A percentile compares a stretch with the other conserved stretches of the same genome.
Conservation (phyloP, 768 basidiomycete genomes). For the Tricholoma sp. region DNA sequence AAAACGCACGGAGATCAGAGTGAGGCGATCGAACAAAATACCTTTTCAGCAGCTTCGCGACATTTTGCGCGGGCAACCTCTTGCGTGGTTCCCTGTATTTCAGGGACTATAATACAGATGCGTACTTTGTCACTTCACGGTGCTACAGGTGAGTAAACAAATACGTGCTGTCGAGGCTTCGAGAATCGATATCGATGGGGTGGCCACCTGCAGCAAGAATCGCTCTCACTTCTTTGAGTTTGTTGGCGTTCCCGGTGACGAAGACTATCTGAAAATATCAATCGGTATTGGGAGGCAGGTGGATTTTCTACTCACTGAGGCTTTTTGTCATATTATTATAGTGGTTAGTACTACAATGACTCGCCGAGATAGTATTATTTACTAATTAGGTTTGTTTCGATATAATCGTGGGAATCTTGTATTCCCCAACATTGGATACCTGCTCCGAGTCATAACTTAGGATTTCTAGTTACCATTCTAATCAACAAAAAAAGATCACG, state of each 20-base stretch:
- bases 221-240: slow-evolving; percentile 80
- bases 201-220: slow-evolving; percentile 64
- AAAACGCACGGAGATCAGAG: not conserved
- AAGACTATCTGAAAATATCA: slow-evolving; percentile 51
- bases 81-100: slow-evolving; percentile 89
- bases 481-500: too few relatives aligned
- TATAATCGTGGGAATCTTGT: too few relatives aligned
- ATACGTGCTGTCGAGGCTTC: slow-evolving; percentile 72
- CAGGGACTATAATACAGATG: slow-evolving; percentile 58
- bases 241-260: slow-evolving; percentile 93
- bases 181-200: slow-evolving; percentile 75
- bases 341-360: too few relatives aligned
- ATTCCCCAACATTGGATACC: too few relatives aligned
- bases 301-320: slow-evolving; percentile 11
- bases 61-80: slow-evolving; percentile 91
- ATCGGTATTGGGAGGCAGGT: not conserved
- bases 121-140: not conserved
- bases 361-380: too few relatives aligned
- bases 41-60: slow-evolving; percentile 75
- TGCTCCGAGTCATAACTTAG: too few relatives aligned
- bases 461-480: too few relatives aligned
- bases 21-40: slow-evolving; percentile 24
- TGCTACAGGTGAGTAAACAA: not conserved
- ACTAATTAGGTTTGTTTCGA: too few relatives aligned
- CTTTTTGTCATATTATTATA: slow-evolving; percentile 11